These are phyloP conservation scores for Saccharum officinarum DNA, from an alignment of 176 grass and related monocot genomes.

Conservation along the genomic window DNA sequence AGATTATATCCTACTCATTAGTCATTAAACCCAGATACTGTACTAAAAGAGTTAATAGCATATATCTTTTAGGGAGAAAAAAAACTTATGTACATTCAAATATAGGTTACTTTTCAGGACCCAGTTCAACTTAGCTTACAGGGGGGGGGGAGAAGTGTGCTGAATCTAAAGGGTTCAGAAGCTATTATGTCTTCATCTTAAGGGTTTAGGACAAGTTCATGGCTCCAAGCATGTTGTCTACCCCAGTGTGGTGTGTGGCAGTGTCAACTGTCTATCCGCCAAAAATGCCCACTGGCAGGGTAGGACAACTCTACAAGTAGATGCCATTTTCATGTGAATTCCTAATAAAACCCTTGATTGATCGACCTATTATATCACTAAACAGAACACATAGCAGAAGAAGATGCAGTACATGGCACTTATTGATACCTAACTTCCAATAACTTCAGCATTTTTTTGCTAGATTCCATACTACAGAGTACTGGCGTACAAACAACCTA, in stretches of 20 bases:
- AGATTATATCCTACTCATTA: not conserved
- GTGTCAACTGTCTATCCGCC: not conserved
- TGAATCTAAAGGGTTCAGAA: not conserved
- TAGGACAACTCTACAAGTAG: not conserved
- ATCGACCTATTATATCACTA: not conserved
- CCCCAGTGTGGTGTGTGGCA: not conserved
- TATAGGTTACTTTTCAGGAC: not conserved
- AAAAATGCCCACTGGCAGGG: not conserved
- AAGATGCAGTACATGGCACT: not conserved
- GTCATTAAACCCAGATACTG: not conserved
- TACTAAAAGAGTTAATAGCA: not conserved
- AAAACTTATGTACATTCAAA: not conserved
- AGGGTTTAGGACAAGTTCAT: not conserved
- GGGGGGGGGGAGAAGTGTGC: not conserved
- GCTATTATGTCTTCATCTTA: not conserved
- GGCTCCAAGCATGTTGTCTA: not conserved
- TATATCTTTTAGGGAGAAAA: not conserved
- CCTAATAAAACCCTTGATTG: not conserved
- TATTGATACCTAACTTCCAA: not conserved
- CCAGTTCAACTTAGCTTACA: not conserved
- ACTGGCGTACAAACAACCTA: not conserved
- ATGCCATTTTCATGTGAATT: not conserved
- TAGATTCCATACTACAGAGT: not conserved
- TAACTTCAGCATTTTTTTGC: not conserved
- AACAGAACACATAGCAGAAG: not conserved